phyloP scores from a whole-genome alignment of 75 land plant species.

The Azolla pinnata region DNA sequence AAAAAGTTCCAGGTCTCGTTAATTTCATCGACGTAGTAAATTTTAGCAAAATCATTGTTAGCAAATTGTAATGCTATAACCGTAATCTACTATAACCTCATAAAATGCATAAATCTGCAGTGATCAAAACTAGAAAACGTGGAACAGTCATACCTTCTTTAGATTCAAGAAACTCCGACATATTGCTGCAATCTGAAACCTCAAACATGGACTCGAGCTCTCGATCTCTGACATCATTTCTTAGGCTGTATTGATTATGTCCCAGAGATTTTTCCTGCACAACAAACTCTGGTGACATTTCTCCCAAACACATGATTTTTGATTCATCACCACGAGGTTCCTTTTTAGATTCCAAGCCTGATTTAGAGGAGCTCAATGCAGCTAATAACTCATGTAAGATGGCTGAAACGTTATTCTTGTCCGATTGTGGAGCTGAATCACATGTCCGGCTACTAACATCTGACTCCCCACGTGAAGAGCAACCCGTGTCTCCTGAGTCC shows the following conservation, averaged over 20 bases:
- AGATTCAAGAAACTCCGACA: not conserved
- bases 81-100: too few species aligned
- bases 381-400: conserved; percentile 3
- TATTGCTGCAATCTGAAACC: not conserved
- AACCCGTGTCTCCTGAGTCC: too few species aligned
- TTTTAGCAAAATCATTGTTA: too few species aligned
- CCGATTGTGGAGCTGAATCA: not conserved
- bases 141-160: not conserved
- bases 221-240: too few species aligned
- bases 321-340: not conserved
- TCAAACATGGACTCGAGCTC: conserved; percentile 1
- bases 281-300: not conserved
- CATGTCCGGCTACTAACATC: not conserved
- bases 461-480: not conserved
- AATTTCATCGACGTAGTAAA: too few species aligned
- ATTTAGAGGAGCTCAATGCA: not conserved
- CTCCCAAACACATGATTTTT: not conserved
- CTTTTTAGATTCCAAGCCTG: too few species aligned
- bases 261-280: too few species aligned
- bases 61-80: too few species aligned
- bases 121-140: not conserved
- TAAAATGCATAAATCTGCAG: too few species aligned
- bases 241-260: too few species aligned
- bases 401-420: not conserved
- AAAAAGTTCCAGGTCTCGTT: too few species aligned